These are phyloP conservation scores for Amphibolis antarctica DNA, from an alignment of 106 monocot species.

Conservation along the genomic window DNA sequence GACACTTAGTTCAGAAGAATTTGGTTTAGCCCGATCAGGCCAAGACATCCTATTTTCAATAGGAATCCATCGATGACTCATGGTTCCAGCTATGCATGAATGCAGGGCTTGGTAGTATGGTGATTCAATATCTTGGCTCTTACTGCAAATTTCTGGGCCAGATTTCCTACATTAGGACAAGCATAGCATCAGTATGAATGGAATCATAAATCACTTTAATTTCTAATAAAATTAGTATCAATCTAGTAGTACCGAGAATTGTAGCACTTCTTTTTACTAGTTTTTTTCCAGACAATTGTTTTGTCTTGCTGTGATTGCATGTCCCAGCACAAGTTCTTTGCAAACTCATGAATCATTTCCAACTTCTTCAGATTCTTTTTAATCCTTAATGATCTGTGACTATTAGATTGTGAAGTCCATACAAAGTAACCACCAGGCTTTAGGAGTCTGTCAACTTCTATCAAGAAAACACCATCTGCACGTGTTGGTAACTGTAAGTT, in stretches of 20 bases:
- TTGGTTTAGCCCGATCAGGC: constrained; percentile 46
- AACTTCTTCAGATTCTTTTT: constrained; percentile 74
- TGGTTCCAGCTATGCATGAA: constrained; percentile 64
- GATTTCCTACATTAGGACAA: constrained; percentile 46
- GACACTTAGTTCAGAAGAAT: constrained; percentile 55
- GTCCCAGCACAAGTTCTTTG: constrained; percentile 84
- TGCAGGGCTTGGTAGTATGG: constrained; percentile 64
- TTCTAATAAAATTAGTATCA: background rate
- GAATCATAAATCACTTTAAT: background rate
- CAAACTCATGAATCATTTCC: constrained; percentile 37
- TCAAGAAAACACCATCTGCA: constrained; percentile 77
- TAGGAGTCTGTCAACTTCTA: constrained; percentile 83
- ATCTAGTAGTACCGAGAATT: constrained; percentile 41
- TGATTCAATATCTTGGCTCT: constrained; percentile 61
- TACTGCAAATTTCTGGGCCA: constrained; percentile 53
- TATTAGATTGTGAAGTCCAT: constrained; percentile 65
- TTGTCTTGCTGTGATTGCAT: constrained; percentile 88
- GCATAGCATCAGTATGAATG: background rate
- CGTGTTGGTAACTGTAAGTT: no score
- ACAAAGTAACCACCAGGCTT: constrained; percentile 93
- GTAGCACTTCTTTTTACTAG: constrained; percentile 60
- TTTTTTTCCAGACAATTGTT: constrained; percentile 92
- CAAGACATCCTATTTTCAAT: constrained; percentile 56
- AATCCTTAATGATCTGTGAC: constrained; percentile 45
- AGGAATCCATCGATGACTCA: constrained; percentile 74